Percentiles rank a stretch among this genome's conserved stretches.
Evolutionary conservation across 2,329 filamentous ascomycete species (phyloP).

Genomic region (Pyricularia sp.): DNA sequence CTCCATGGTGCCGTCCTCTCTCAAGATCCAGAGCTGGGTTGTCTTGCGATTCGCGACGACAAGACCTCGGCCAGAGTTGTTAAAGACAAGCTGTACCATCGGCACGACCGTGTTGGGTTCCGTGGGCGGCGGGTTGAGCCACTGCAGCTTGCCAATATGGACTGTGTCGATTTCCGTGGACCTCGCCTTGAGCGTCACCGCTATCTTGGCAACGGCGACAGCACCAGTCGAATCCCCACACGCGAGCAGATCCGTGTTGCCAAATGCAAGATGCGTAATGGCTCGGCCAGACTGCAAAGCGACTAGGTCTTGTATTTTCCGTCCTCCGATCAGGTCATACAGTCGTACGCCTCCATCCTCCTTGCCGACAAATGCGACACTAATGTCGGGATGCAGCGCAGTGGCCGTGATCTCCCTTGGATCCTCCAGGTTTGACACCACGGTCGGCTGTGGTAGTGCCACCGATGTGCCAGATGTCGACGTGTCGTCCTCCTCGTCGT

Average conservation of each 20-base stretch:
- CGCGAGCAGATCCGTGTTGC: not conserved
- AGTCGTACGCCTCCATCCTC: conserved; percentile 12
- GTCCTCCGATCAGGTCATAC: conserved; percentile 8
- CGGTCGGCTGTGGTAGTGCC: not conserved
- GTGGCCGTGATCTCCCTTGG: conserved; percentile 3
- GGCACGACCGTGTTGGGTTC: not conserved
- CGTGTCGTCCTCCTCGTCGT: not conserved
- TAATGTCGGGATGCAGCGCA: not conserved
- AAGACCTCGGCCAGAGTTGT: not conserved
- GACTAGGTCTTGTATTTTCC: conserved; percentile 1
- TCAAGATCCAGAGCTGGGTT: not conserved
- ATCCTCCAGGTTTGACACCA: not conserved
- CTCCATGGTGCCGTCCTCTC: not conserved
- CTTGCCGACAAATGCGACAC: conserved; percentile 6
- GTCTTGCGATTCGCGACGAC: not conserved
- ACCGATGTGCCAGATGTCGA: not conserved
- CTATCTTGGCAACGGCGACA: not conserved
- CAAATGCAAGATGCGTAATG: not conserved
- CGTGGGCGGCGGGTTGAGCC: not conserved
- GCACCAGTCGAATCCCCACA: not conserved
- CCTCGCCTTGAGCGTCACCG: not conserved
- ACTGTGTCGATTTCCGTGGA: not conserved
- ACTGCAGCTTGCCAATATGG: not conserved
- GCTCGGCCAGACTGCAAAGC: not conserved
- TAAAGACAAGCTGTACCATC: not conserved